Percentiles rank a stretch among this genome's conserved stretches.
Evolutionary conservation across 192 early-diverging fungal genomes (phyloP).

Genomic region (Allomyces javanicus): DNA sequence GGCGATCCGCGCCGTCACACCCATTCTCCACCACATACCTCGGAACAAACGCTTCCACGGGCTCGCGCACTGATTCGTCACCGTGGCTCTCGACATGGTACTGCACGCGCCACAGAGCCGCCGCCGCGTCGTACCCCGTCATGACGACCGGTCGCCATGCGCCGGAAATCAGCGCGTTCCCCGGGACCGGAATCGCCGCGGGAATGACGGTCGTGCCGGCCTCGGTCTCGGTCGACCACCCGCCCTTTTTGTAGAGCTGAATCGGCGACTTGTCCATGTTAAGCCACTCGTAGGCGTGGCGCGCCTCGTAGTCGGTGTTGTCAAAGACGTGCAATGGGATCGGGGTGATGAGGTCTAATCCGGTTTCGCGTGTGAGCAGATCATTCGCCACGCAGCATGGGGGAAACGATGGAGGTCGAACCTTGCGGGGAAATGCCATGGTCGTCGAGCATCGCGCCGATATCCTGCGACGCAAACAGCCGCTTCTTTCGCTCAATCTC

Average conservation of each 20-base stretch:
- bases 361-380: too few relatives aligned
- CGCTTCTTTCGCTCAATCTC: constrained; percentile 32
- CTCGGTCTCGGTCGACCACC: not conserved
- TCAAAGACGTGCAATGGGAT: constrained; percentile 25
- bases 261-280: constrained; percentile 10
- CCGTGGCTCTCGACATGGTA: not conserved
- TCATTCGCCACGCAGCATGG: too few relatives aligned
- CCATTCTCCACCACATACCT: not conserved
- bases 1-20: not conserved
- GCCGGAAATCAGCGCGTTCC: constrained; percentile 12
- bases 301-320: constrained; percentile 23
- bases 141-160: constrained; percentile 24
- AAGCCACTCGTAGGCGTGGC: constrained; percentile 26
- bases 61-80: not conserved
- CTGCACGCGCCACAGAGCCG: constrained; percentile 20
- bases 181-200: constrained; percentile 23
- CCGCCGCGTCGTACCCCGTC: constrained; percentile 17
- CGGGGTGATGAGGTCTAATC: not conserved
- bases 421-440: not conserved
- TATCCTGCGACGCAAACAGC: constrained; percentile 19
- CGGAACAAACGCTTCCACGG: not conserved
- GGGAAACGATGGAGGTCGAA: not conserved
- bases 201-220: not conserved
- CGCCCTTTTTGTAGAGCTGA: not conserved
- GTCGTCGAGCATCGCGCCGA: constrained; percentile 6